Percentiles rank a stretch among this genome's conserved stretches.
Conservation (phyloP, 2,329 filamentous ascomycete genomes). For the Allantophomopsis cytisporea region DNA sequence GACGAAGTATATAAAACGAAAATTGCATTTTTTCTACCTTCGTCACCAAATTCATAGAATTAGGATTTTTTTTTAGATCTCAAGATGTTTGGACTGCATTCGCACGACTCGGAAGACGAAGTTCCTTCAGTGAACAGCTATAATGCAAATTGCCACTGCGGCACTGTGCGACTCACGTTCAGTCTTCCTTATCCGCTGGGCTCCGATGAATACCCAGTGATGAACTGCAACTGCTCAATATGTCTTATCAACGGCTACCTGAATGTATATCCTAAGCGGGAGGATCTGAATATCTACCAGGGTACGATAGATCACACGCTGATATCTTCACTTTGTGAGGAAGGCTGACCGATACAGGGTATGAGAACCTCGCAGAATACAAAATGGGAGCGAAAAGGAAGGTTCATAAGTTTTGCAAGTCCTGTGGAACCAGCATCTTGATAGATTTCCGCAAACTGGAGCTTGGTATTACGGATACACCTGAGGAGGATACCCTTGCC, state of each 20-base stretch:
- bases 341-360: background rate
- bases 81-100: too few relatives aligned
- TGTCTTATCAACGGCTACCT: background rate
- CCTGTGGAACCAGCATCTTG: background rate
- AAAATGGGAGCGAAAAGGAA: background rate
- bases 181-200: too few relatives aligned
- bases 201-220: too few relatives aligned
- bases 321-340: too few relatives aligned
- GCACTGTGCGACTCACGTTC: too few relatives aligned
- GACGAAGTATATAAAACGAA: too few relatives aligned
- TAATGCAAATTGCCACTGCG: too few relatives aligned
- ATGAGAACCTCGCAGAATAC: background rate
- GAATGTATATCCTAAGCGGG: background rate
- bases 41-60: too few relatives aligned
- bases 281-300: background rate
- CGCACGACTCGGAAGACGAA: too few relatives aligned
- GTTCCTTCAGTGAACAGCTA: too few relatives aligned
- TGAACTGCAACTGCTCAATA: background rate
- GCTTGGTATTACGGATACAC: background rate
- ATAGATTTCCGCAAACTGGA: background rate
- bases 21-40: too few relatives aligned
- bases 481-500: background rate
- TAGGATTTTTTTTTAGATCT: too few relatives aligned
- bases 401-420: background rate
- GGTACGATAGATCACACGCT: background rate